Percentiles rank a stretch among this genome's conserved stretches.
Conservation (phyloP, 2,329 filamentous ascomycete species). For the Claviceps paspali region DNA sequence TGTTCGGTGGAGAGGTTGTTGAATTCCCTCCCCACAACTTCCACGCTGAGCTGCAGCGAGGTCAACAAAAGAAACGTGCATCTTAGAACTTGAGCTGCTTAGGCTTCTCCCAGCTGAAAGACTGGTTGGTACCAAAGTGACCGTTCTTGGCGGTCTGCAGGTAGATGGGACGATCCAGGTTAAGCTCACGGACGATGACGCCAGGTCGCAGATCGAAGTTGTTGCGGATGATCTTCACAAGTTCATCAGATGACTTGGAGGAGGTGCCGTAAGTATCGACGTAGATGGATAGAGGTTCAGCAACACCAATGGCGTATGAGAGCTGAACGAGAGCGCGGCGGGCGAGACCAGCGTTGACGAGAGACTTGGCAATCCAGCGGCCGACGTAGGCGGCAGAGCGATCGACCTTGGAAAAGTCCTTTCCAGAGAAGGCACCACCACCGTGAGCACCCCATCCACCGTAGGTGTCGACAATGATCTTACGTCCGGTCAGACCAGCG, state of each 20-base stretch:
- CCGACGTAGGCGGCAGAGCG: slow-evolving; percentile 93
- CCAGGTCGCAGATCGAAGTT: slow-evolving; percentile 98
- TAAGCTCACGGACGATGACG: slow-evolving; percentile 96
- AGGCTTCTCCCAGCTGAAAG: slow-evolving; percentile 96
- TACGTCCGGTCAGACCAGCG: slow-evolving; percentile 93
- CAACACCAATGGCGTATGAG: slow-evolving; percentile 97
- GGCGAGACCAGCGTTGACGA: slow-evolving; percentile 75
- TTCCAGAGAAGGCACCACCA: slow-evolving; percentile 99
- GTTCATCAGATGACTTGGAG: slow-evolving; percentile 73
- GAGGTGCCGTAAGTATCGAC: slow-evolving; percentile 97
- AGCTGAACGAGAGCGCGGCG: slow-evolving; percentile 93
- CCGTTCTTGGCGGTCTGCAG: slow-evolving; percentile 98
- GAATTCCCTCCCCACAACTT: slow-evolving; percentile 21
- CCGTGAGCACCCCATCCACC: slow-evolving; percentile 99
- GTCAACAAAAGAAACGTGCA: not conserved
- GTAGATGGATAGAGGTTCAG: slow-evolving; percentile 94
- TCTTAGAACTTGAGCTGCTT: slow-evolving; percentile 83
- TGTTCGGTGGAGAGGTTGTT: slow-evolving; percentile 22
- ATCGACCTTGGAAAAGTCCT: slow-evolving; percentile 99
- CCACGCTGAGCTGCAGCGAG: slow-evolving; percentile 1
- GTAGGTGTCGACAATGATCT: slow-evolving; percentile 99
- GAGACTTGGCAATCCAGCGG: slow-evolving; percentile 98
- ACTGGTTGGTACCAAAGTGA: slow-evolving; percentile 94
- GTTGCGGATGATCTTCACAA: slow-evolving; percentile 82
- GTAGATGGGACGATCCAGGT: slow-evolving; percentile 94